Base-by-base conservation (phyloP, 148 eudicot species). In the Dianthus caryophyllus region DNA sequence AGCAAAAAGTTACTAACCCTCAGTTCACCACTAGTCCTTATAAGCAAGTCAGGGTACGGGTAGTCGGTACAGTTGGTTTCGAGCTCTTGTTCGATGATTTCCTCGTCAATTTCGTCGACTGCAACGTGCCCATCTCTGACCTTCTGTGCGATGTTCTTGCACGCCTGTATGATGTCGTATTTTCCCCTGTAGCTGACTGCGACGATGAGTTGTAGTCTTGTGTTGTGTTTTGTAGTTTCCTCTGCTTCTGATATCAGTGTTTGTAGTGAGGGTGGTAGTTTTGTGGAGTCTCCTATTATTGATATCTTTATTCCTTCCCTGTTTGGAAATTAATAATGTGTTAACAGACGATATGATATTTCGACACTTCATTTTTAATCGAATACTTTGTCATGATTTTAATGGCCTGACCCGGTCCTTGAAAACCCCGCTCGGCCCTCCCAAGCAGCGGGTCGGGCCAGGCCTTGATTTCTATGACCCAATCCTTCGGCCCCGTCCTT, bases 1-100 rank as follows among this genome's bases (percentile, higher is more conserved):
- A 90, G 61, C 71, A 90, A 78, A 80, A 87, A 87, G 79, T 90
- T 85, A 70, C 94, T 85, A n/a, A 90, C 78, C 72, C 94, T 84
- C 9, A 80, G 69, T 74, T 90, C 94, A 0, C 97, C 97, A 33
- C 97, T 85, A 4, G 94, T 85, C 33, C 94, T 68, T 66, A 90
- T 85, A 8, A 90, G 73, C 24, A 90, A 65, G 68, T 90, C 97
- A 51, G 94, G 94, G 64, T 66, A 65, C 0, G 89, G 94, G 39
- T 71, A 75, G 12, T 85, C 79, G 1, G 82, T 76, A 44, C 82
- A 79, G 36, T 82, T 84, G 11, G 93, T 87, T 67, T 83, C 79
- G 9, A 87, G 79, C 70, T 90, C 96, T 50, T 78, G 81, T 48
- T 87, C 90, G 13, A 90, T 66, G 29, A 75, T 36, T 4, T 48